phyloP scores from a whole-genome alignment of 2,329 filamentous ascomycete genomes.

The Cladosporium sp. region DNA sequence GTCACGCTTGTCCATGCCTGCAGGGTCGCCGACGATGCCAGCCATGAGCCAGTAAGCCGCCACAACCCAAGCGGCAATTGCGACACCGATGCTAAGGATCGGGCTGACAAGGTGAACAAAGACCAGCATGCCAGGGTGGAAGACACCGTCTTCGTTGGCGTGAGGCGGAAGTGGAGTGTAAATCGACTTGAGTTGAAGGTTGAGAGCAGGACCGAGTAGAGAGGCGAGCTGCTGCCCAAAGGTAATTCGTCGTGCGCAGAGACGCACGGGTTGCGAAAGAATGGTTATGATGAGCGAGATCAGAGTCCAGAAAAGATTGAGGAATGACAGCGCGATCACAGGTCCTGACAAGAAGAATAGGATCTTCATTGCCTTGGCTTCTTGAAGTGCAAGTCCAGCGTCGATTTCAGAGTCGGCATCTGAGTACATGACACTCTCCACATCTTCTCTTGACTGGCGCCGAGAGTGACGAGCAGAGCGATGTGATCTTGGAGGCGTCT shows the following conservation, averaged over 20 bases:
- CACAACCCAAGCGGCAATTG: constrained; percentile 60
- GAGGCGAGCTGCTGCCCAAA: constrained; percentile 54
- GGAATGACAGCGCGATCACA: constrained; percentile 56
- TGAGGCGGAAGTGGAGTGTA: constrained; percentile 43
- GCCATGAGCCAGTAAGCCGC: constrained; percentile 65
- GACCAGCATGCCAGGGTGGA: constrained; percentile 49
- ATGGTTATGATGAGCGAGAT: constrained; percentile 54
- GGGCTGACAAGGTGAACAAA: constrained; percentile 58
- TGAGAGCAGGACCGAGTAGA: constrained; percentile 56
- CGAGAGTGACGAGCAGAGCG: constrained; percentile 18
- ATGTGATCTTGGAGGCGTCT: constrained; percentile 21
- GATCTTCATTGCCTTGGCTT: constrained; percentile 48
- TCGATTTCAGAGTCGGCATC: constrained; percentile 40
- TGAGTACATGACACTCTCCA: constrained; percentile 26
- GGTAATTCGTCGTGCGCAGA: constrained; percentile 53
- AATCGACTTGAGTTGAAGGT: constrained; percentile 53
- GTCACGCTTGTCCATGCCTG: constrained; percentile 58
- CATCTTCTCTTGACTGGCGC: constrained; percentile 22
- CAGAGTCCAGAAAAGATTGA: constrained; percentile 57
- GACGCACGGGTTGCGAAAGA: constrained; percentile 55
- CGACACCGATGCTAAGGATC: constrained; percentile 57
- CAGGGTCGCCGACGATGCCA: constrained; percentile 63
- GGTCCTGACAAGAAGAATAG: constrained; percentile 57
- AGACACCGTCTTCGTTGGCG: constrained; percentile 42
- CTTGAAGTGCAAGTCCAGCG: constrained; percentile 42